phyloP scores from a whole-genome alignment of 306 rosid genomes.

The Morella rubra region DNA sequence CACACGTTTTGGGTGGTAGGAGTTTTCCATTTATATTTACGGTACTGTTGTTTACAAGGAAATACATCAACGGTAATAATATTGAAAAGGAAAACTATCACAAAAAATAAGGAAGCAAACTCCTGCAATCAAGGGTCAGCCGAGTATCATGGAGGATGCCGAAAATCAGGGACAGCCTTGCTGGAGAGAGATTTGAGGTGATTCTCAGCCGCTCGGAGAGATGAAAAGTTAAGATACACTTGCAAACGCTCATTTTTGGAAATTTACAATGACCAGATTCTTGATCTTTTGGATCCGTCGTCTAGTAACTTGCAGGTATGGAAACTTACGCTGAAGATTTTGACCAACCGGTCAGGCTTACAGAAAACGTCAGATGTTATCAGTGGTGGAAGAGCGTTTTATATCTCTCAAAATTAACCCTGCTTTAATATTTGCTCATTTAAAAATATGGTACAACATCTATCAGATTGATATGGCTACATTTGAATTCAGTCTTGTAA shows the following conservation, averaged over 20 bases:
- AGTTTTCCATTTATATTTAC: too few relatives aligned
- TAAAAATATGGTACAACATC: not conserved
- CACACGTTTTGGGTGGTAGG: too few relatives aligned
- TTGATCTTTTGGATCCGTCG: slow-evolving; percentile 93
- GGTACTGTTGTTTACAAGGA: too few relatives aligned
- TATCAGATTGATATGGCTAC: not conserved
- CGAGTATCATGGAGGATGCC: too few relatives aligned
- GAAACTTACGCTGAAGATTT: slow-evolving; percentile 15
- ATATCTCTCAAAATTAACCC: not conserved
- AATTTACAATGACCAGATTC: slow-evolving; percentile 95
- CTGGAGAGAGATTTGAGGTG: too few relatives aligned
- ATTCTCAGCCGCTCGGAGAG: slow-evolving; percentile 76
- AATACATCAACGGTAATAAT: too few relatives aligned
- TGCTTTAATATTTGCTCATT: not conserved
- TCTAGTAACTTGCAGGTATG: slow-evolving; percentile 84
- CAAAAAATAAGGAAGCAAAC: too few relatives aligned
- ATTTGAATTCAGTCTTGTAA: slow-evolving; percentile 12
- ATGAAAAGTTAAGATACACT: slow-evolving; percentile 77
- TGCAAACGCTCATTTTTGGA: slow-evolving; percentile 95
- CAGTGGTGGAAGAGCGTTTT: not conserved
- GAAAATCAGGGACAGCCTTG: too few relatives aligned
- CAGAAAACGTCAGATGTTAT: not conserved
- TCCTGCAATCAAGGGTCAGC: too few relatives aligned
- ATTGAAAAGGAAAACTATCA: too few relatives aligned
- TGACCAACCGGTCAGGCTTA: not conserved